Evolutionary conservation across 495 filamentous ascomycete species (phyloP).

Genomic region (Symbiotaphrina buchneri): DNA sequence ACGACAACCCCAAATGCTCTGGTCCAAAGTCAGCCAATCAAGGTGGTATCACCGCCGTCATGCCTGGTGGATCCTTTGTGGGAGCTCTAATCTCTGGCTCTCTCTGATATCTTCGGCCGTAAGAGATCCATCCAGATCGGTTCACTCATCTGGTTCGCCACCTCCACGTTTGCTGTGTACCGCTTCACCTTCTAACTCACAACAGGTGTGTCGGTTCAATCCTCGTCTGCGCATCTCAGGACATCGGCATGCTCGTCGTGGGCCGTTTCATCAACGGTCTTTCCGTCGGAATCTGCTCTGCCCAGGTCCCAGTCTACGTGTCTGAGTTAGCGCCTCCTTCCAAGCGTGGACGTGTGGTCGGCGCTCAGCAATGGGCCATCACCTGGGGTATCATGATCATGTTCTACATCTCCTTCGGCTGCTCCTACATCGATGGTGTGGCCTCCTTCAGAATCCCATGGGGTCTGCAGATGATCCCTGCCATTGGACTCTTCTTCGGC

Average conservation of each 20-base stretch:
- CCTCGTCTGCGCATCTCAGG: slow-evolving; percentile 46
- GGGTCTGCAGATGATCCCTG: slow-evolving; percentile 57
- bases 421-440: slow-evolving; percentile 32
- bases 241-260: slow-evolving; percentile 50
- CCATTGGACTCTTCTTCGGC: slow-evolving; percentile 34
- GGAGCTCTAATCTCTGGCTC: slow-evolving; percentile 43
- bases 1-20: too few relatives aligned
- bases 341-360: slow-evolving; percentile 47
- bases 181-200: slow-evolving; percentile 5
- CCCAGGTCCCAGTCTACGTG: slow-evolving; percentile 62
- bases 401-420: slow-evolving; percentile 63
- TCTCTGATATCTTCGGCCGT: slow-evolving; percentile 45
- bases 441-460: slow-evolving; percentile 51
- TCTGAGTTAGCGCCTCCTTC: slow-evolving; percentile 46
- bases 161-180: neutral
- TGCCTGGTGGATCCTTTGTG: slow-evolving; percentile 58
- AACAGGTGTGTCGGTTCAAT: slow-evolving; percentile 38
- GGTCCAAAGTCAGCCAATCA: slow-evolving; percentile 12
- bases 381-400: slow-evolving; percentile 70
- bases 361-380: slow-evolving; percentile 57
- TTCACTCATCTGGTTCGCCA: slow-evolving; percentile 30
- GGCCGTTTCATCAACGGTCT: slow-evolving; percentile 62
- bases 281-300: slow-evolving; percentile 54
- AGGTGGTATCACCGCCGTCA: slow-evolving; percentile 25
- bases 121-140: slow-evolving; percentile 43